Conservation (phyloP, 768 basidiomycete species). For the Leccinellum luteum region DNA sequence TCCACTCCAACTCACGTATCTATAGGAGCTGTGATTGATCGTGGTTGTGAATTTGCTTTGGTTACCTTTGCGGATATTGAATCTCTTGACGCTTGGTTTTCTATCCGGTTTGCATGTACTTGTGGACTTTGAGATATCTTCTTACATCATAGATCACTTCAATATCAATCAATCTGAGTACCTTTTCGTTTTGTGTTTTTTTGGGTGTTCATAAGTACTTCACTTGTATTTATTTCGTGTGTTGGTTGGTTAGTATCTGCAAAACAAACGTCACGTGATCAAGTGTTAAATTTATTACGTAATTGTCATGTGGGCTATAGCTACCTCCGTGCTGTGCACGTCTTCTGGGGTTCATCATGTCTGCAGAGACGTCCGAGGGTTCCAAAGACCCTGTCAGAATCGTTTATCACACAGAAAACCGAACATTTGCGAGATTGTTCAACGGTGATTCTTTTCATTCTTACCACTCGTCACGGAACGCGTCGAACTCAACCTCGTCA, state of each 20-base stretch:
- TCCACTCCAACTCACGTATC: background rate
- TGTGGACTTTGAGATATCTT: conserved; percentile 16
- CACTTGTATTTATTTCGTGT: background rate
- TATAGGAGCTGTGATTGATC: conserved; percentile 32
- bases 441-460: conserved; percentile 32
- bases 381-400: conserved; percentile 21
- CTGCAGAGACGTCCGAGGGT: conserved; percentile 3
- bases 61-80: conserved; percentile 2
- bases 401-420: conserved; percentile 36
- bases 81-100: conserved; percentile 8
- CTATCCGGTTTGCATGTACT: conserved; percentile 13
- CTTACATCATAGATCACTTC: conserved; percentile 13
- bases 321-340: background rate
- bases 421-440: conserved; percentile 42
- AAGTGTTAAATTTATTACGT: conserved; percentile 2
- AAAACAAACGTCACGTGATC: background rate
- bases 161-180: background rate
- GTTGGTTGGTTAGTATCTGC: background rate
- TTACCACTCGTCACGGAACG: background rate
- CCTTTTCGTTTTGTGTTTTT: background rate
- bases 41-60: background rate
- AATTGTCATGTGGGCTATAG: background rate
- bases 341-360: conserved; percentile 3
- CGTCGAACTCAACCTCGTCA: conserved; percentile 4
- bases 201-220: conserved; percentile 4